Base-by-base conservation (phyloP, 2,329 filamentous ascomycete genomes). In the Hirsutella thompsonii region DNA sequence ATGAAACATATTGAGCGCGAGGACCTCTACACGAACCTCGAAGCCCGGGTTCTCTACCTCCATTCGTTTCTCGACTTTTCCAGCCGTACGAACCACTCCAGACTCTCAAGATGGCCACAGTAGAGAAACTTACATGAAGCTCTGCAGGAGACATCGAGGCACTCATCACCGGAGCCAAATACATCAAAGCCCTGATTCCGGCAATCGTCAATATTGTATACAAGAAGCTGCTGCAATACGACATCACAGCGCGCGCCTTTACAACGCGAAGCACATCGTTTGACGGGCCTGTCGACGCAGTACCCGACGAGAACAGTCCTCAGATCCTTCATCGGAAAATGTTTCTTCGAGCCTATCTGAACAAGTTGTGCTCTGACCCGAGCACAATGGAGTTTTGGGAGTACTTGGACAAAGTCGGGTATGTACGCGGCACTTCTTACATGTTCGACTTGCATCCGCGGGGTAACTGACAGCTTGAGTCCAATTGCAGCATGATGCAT, bases 201-300 rank as follows among this genome's bases (percentile, higher is more conserved):
- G 80, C 83, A 36, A 74, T 92, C 19, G 83, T 90, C 53, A 87
- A 89, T 60, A 83, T 88, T 45, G 82, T 90, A 28, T 92, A 90
- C 66, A 79, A 79, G 54, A 90, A 90, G 56, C 72, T 92, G 1
- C 67, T 90, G 10, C 75, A 79, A 53, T 85, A 84, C 60, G 85
- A 90, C 55, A 85, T 90, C 57, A 92, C 85, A 4, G 83, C 85
- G 1, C 74, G 82, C 40, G 82, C 83, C 13, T 87, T 90, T 56
- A 72, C 77, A 44, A 77, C 74, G 1, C 62, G 70, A 19, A 73
- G 69, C 45, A 78, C 74, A 2, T 77, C 75, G 34, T 80, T 78
- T 46, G 79, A 85, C 49, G 79, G 77, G 0, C 76, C 79, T 3
- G 68, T 83, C 13, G 79, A 85, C 45, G 70, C 74, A 5, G 67